Base-by-base conservation (phyloP, 306 rosid genomes). In the Sphenostylis stenocarpa region DNA sequence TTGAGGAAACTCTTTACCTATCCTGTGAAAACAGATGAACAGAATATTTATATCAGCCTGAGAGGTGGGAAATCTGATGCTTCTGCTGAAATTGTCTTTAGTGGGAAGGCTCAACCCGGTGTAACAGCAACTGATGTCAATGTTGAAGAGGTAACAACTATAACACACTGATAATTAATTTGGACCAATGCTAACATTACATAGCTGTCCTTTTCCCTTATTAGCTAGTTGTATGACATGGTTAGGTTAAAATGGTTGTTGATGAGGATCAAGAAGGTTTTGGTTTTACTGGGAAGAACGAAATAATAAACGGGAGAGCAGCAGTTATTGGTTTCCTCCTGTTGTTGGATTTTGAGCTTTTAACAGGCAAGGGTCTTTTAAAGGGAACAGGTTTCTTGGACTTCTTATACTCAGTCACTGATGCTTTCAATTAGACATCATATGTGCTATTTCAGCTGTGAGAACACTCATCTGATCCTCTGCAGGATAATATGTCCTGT, bases 361-460 rank as follows among this genome's bases (percentile, higher is more conserved):
- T 94, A 81, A 94, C 98, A 64, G 98, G 98, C 38, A 94, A 94
- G 72, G 97, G 98, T 49, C 85, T 94, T 82, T 82, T 94, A 17
- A 90, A 90, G 88, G 98, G 98, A 66, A 94, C 98, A 0, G 98
- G 96, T 47, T 94, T 94, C 91, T 90, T 94, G 88, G 98, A 94
- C 88, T 94, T 94, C 73, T 68, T 94, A 66, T 89, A 94, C 73
- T 84, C 92, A 1, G 72, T 70, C 1, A 83, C 97, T 29, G 87
- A 94, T 74, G 88, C 94, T 76, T 79, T 91, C 79, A 86, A 87
- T 21, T 88, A 90, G 86, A 68, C 73, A 23, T 26, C 24, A 17
- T 20, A 60, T 52, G 1, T 75, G 60, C 43, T 26, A 67, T 69
- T 71, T 57, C 48, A 23, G 51, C 45, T 9, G 16, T 41, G 29